These are phyloP conservation scores for Rhizopus stolonifer DNA, from an alignment of 371 early-diverging fungal species.

Conservation along the genomic window DNA sequence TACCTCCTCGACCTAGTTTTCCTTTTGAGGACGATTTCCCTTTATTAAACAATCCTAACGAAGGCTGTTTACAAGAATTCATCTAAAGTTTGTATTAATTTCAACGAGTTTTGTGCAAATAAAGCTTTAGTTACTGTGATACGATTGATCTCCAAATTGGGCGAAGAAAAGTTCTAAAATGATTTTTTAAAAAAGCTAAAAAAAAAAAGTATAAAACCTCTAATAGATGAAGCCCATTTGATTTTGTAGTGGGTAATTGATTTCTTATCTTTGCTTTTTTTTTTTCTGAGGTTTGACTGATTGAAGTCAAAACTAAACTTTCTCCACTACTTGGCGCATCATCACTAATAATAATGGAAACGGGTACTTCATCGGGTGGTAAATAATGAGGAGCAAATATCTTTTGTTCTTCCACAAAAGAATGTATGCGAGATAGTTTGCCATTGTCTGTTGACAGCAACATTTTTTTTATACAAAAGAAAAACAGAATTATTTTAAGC, in stretches of 20 bases:
- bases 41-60: conserved; percentile 32
- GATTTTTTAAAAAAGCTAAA: background rate
- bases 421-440: background rate
- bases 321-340: background rate
- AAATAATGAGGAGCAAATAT: background rate
- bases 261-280: background rate
- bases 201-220: conserved; percentile 12
- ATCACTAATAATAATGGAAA: conserved; percentile 4
- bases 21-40: conserved; percentile 38
- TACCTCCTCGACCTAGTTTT: conserved; percentile 5
- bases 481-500: conserved; percentile 22
- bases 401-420: conserved; percentile 8
- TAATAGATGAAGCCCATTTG: conserved; percentile 20
- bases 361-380: conserved; percentile 4
- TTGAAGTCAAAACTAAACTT: conserved; percentile 3
- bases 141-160: conserved; percentile 27
- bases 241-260: background rate
- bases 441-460: conserved; percentile 8
- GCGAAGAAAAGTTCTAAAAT: conserved; percentile 33
- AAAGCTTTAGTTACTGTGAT: no score
- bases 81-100: conserved; percentile 1
- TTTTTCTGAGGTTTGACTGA: conserved; percentile 2
- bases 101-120: no score
- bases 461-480: conserved; percentile 10
- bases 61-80: background rate